Base-by-base conservation (phyloP, 805 yeast species). In the Lachancea lanzarotensis region DNA sequence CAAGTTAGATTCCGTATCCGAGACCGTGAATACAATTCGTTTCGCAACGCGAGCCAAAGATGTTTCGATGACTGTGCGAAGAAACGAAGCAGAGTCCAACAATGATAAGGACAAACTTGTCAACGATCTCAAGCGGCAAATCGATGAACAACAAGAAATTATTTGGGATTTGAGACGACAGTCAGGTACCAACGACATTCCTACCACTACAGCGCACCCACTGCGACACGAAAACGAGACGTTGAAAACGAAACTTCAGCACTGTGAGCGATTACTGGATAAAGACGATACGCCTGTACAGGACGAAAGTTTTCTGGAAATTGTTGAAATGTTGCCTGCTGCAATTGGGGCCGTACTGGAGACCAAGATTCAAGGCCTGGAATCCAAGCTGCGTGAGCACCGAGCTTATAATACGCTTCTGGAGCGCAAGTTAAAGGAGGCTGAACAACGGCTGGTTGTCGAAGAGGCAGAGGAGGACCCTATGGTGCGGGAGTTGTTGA, bases 21-120 rank as follows among this genome's bases (percentile, higher is more conserved):
- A 91, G 60, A 87, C 97, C 0, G 70, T 81, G 33, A 88, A 87
- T 60, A 90, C 98, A 0, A 70, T 93, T 20, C 68, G 98, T 42
- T 93, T 93, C 68, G 98, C 96, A 0, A 85, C 95, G 0, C 71
- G 96, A 48, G 97, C 98, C 1, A 90, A 89, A 57, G 88, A 91
- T 60, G 80, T 93, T 41, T 72, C 79, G 11, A 73, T 90, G 55
- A 74, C 72, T 44, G 95, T 86, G 5, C 75, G 75, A 42, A 75
- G 75, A 47, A 73, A 74, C 52, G 76, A 72, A 32, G 47, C 42
- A 25, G 43, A 37, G 29, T 48, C 43, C 17, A 13, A 12, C 8
- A 35, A 38, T 6, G 81, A 73, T 13, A 74, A 72, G 16, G 76
- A 75, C 38, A 74, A 68, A 40, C 60, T 78, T 10, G 75, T 86